phyloP scores from a whole-genome alignment of 208 protist genomes.

The Leishmania gerbilli region DNA sequence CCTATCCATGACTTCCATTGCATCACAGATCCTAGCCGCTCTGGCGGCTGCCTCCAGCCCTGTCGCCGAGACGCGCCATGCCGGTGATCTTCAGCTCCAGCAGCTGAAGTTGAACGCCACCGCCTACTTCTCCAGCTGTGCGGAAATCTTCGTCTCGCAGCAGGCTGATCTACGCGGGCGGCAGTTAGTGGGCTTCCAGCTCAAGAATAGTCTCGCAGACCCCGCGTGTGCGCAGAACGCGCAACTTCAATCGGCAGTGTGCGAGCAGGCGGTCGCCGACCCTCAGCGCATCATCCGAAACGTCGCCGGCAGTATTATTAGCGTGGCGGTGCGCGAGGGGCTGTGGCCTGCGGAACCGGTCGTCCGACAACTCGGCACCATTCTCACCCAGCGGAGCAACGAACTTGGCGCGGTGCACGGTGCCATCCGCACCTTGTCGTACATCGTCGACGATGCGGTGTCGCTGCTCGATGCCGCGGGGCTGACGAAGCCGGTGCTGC shows the following conservation, averaged over 20 bases:
- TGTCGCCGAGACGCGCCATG: conserved; percentile 45
- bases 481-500: conserved; percentile 56
- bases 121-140: conserved; percentile 68
- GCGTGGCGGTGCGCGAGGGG: conserved; percentile 65
- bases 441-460: conserved; percentile 75
- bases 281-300: conserved; percentile 63
- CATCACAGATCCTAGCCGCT: conserved; percentile 64
- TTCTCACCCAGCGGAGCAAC: conserved; percentile 37
- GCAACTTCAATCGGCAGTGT: conserved; percentile 53
- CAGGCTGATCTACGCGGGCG: conserved; percentile 42
- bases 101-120: conserved; percentile 51
- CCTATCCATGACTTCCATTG: conserved; percentile 28
- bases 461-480: conserved; percentile 57
- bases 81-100: conserved; percentile 61
- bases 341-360: conserved; percentile 66
- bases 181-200: conserved; percentile 67
- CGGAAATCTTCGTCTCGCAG: conserved; percentile 56
- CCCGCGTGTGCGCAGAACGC: conserved; percentile 57
- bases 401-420: conserved; percentile 67
- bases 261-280: conserved; percentile 65
- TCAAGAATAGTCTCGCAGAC: conserved; percentile 76
- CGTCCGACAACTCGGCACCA: conserved; percentile 39
- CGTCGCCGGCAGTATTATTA: conserved; percentile 76
- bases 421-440: conserved; percentile 68
- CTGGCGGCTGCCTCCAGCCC: conserved; percentile 68